Evolutionary conservation across 78 protist genomes (phyloP).

Genomic region (Dictyostelium citrinum): DNA sequence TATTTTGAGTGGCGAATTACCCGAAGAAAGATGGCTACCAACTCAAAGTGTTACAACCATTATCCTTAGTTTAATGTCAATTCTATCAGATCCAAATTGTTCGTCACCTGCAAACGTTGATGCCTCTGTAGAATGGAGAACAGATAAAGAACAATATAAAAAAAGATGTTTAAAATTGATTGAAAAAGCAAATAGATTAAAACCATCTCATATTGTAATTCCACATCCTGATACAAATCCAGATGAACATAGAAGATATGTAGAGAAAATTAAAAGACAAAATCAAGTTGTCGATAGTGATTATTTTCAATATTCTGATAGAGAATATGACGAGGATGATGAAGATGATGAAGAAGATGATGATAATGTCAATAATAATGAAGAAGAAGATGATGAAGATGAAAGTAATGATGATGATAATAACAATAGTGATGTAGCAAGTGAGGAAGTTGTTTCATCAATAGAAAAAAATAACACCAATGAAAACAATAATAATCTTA

Average conservation of each 20-base stretch:
- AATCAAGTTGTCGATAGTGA: slow-evolving; percentile 20
- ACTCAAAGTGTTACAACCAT: slow-evolving; percentile 87
- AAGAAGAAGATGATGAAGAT: slow-evolving; percentile 28
- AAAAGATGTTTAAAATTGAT: slow-evolving; percentile 35
- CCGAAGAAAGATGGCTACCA: slow-evolving; percentile 91
- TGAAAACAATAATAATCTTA: not conserved
- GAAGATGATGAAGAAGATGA: slow-evolving; percentile 6
- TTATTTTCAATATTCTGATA: slow-evolving; percentile 31
- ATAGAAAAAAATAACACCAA: not conserved
- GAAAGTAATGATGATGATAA: slow-evolving; percentile 6
- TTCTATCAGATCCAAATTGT: slow-evolving; percentile 86
- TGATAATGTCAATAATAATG: slow-evolving; percentile 12
- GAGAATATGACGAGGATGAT: slow-evolving; percentile 32
- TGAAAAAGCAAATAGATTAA: slow-evolving; percentile 45
- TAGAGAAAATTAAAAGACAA: slow-evolving; percentile 64
- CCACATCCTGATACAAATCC: slow-evolving; percentile 83
- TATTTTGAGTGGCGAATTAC: slow-evolving; percentile 63
- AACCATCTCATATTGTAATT: slow-evolving; percentile 67
- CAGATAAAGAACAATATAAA: slow-evolving; percentile 18
- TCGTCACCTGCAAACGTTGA: slow-evolving; percentile 94
- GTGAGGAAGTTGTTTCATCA: not conserved
- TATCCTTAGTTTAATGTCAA: slow-evolving; percentile 86
- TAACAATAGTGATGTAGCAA: not conserved
- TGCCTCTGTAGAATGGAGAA: slow-evolving; percentile 81
- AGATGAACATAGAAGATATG: slow-evolving; percentile 65